Evolutionary conservation across 2,329 filamentous ascomycete genomes (phyloP).

Genomic region (Cercospora sesami): DNA sequence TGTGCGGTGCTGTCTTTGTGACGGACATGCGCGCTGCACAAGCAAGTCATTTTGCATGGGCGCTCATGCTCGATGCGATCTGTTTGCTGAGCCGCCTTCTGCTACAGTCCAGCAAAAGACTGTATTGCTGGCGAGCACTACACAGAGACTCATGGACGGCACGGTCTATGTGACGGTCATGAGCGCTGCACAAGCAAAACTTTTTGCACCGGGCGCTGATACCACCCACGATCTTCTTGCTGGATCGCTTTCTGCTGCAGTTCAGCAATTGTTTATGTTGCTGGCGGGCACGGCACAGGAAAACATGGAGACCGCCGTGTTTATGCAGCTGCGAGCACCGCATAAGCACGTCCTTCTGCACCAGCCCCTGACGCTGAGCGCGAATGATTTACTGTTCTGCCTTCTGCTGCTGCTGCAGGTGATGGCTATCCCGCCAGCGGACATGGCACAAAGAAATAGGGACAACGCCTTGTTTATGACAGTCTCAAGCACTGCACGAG

Average conservation of each 20-base stretch:
- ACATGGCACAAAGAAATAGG: background rate
- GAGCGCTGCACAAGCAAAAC: too few relatives aligned
- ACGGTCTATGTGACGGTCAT: too few relatives aligned
- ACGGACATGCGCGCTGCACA: background rate
- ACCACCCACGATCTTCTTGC: background rate
- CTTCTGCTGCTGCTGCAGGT: background rate
- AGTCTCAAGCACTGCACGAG: background rate
- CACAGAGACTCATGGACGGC: too few relatives aligned
- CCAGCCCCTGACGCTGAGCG: background rate
- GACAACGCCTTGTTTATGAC: background rate
- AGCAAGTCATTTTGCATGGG: background rate
- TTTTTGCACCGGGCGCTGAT: background rate
- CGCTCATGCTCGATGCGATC: too few relatives aligned
- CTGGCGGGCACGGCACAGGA: background rate
- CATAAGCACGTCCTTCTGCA: background rate
- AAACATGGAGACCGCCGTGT: background rate
- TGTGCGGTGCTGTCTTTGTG: background rate
- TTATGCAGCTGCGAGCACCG: background rate
- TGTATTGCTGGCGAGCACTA: too few relatives aligned
- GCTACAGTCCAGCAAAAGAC: too few relatives aligned
- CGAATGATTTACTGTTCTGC: background rate
- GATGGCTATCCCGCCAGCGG: background rate
- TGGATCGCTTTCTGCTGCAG: background rate
- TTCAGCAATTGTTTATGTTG: background rate
- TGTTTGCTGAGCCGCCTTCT: too few relatives aligned